Conservation (phyloP, 1,284 basidiomycete species). For the Fistulinella cinereoalba region DNA sequence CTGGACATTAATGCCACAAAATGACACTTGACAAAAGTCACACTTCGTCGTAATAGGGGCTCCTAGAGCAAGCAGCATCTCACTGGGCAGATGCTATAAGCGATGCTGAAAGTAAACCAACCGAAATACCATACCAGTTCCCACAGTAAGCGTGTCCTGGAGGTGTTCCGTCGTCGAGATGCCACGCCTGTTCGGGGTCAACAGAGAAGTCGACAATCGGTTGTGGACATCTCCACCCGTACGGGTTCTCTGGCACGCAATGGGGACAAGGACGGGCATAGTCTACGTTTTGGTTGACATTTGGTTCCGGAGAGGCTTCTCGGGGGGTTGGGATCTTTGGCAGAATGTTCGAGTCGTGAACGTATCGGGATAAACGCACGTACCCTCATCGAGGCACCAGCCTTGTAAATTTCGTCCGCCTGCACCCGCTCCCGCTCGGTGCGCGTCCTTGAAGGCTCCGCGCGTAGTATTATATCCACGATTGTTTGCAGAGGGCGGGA, state of each 20-base stretch:
- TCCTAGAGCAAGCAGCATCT: conserved; percentile 62
- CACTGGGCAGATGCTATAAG: conserved; percentile 43
- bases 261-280: conserved; percentile 73
- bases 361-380: conserved; percentile 26
- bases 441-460: conserved; percentile 61
- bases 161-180: conserved; percentile 65
- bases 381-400: conserved; percentile 66
- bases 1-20: conserved; percentile 73
- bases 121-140: conserved; percentile 54
- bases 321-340: conserved; percentile 70
- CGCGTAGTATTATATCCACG: conserved; percentile 63
- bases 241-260: conserved; percentile 61
- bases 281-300: conserved; percentile 56
- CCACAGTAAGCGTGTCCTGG: conserved; percentile 74
- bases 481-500: conserved; percentile 68
- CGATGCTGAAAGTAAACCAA: not conserved
- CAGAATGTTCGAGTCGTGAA: not conserved
- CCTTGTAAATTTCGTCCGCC: conserved; percentile 71
- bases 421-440: conserved; percentile 65
- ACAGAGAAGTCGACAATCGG: conserved; percentile 66
- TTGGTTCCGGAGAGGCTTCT: conserved; percentile 71
- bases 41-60: conserved; percentile 75
- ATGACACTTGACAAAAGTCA: conserved; percentile 72
- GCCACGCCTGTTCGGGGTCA: conserved; percentile 68
- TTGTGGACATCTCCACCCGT: conserved; percentile 69